Percentiles rank a stretch among this genome's conserved stretches.
These are phyloP conservation scores for Teunomyces stri DNA, from an alignment of 805 yeast genomes.

Conservation along the genomic window DNA sequence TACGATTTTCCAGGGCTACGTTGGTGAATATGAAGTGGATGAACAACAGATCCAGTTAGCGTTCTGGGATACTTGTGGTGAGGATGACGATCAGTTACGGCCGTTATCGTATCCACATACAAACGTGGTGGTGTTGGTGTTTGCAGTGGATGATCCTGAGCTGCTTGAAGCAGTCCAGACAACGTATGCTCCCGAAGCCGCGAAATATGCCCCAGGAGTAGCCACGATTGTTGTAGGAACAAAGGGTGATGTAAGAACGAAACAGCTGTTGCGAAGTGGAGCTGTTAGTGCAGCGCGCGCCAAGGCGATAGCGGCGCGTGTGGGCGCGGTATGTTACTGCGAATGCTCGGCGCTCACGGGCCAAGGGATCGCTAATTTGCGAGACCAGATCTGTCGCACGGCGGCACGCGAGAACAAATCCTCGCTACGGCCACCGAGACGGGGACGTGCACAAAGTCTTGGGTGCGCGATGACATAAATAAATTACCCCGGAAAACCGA, in stretches of 20 bases:
- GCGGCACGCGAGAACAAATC: neutral
- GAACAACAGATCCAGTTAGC: slow-evolving; percentile 51
- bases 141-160: slow-evolving; percentile 87
- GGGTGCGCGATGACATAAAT: neutral
- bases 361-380: neutral
- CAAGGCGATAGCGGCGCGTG: neutral
- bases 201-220: slow-evolving; percentile 91
- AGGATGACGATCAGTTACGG: neutral
- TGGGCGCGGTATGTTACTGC: neutral
- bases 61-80: slow-evolving; percentile 87
- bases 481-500: neutral
- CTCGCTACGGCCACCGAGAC: neutral
- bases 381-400: neutral
- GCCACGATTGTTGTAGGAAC: slow-evolving; percentile 92
- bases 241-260: slow-evolving; percentile 84
- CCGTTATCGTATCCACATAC: slow-evolving; percentile 77
- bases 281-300: neutral
- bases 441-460: neutral
- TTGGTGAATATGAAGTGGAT: neutral
- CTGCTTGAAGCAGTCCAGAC: slow-evolving; percentile 91
- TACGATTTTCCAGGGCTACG: slow-evolving; percentile 1
- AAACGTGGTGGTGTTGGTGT: slow-evolving; percentile 87
- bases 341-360: neutral
- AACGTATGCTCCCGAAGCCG: slow-evolving; percentile 92
- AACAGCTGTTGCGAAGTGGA: slow-evolving; percentile 68